Evolutionary conservation across 352 stramenopile genomes (phyloP).

Genomic region (Phytopythium delawarense): DNA sequence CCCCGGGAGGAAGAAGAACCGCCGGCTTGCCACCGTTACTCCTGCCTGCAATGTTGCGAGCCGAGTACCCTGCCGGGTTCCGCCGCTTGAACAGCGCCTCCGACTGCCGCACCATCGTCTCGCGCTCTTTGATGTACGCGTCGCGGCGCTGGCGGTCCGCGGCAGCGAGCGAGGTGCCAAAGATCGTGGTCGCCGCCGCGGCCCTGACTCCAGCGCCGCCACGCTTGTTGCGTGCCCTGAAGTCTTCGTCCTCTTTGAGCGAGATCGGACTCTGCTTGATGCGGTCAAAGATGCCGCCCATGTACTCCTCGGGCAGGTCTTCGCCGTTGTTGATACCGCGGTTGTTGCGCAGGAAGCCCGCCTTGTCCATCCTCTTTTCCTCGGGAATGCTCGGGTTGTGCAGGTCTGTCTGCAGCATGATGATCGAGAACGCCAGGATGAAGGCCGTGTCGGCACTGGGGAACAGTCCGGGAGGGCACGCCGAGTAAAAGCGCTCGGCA

Average conservation of each 20-base stretch:
- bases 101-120: conserved; percentile 78
- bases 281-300: conserved; percentile 94
- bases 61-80: conserved; percentile 27
- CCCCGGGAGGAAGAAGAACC: conserved; percentile 2
- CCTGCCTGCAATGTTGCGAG: conserved; percentile 8
- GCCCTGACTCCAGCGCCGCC: conserved; percentile 24
- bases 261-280: conserved; percentile 96
- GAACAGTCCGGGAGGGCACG: conserved; percentile 83
- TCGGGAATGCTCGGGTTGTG: conserved; percentile 98
- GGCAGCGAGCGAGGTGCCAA: conserved; percentile 50
- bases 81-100: conserved; percentile 75
- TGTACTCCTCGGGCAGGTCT: conserved; percentile 93
- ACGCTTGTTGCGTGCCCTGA: conserved; percentile 24
- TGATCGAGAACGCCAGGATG: conserved; percentile 95
- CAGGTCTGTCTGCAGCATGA: conserved; percentile 92
- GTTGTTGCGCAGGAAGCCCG: conserved; percentile 97
- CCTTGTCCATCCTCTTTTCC: conserved; percentile 97
- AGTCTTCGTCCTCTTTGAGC: conserved; percentile 95
- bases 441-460: conserved; percentile 96
- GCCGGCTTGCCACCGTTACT: conserved; percentile 4
- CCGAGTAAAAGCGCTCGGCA: conserved; percentile 89
- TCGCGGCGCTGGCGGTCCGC: conserved; percentile 71
- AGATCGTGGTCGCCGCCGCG: conserved; percentile 42
- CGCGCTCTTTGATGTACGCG: conserved; percentile 79
- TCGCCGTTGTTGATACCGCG: conserved; percentile 95